Percentiles rank a stretch among this genome's conserved stretches.
phyloP scores from a whole-genome alignment of 2,329 filamentous ascomycete species.

The Fusarium illudens region DNA sequence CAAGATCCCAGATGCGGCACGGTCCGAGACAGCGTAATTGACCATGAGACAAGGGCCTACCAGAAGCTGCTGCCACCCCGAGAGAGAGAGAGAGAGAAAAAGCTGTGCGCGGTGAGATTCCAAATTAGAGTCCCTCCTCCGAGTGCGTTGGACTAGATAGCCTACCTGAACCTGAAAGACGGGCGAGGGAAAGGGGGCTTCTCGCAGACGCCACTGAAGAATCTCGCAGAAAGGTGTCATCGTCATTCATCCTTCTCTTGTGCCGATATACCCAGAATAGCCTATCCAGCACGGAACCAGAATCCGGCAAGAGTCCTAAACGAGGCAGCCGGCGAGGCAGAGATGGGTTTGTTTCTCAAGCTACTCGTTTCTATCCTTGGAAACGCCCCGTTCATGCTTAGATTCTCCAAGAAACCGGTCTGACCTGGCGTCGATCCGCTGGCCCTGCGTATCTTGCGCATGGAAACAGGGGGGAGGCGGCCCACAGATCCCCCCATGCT shows the following conservation, averaged over 20 bases:
- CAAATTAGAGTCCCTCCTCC: not conserved
- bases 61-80: not conserved
- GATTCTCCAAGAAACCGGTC: not conserved
- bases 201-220: not conserved
- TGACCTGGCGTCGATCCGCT: conserved; percentile 1
- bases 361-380: not conserved
- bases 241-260: not conserved
- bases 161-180: not conserved
- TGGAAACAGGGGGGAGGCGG: not conserved
- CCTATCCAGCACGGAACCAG: not conserved
- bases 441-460: conserved; percentile 1
- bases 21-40: conserved; percentile 35
- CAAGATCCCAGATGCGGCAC: conserved; percentile 39
- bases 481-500: not conserved
- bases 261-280: not conserved
- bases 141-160: not conserved
- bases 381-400: not conserved
- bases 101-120: conserved; percentile 6
- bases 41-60: conserved; percentile 17
- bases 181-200: not conserved
- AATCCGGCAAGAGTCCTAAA: not conserved
- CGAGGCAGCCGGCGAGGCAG: not conserved
- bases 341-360: not conserved
- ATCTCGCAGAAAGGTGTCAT: not conserved
- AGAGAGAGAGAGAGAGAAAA: not conserved